Percentiles rank a stretch among this genome's conserved stretches.
Conservation (phyloP, 805 yeast genomes). For the Ogataea naganishii region DNA sequence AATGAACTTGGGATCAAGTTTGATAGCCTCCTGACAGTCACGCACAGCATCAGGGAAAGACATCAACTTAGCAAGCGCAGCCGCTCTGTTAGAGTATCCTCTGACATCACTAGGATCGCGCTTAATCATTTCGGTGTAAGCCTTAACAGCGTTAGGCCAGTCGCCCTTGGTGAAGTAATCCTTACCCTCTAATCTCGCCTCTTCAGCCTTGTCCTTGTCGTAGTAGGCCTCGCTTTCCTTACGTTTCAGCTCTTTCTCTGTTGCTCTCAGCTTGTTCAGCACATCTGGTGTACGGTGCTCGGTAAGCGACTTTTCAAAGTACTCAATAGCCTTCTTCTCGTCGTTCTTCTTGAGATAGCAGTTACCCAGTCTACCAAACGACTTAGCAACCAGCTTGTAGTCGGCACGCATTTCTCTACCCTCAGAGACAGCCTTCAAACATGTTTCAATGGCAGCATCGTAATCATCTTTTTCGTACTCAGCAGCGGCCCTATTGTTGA, state of each 20-base stretch:
- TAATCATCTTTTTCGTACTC: conserved; percentile 93
- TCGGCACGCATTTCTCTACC: conserved; percentile 89
- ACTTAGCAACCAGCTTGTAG: conserved; percentile 84
- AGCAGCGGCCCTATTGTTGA: conserved; percentile 97
- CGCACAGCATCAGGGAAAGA: conserved; percentile 94
- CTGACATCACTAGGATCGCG: conserved; percentile 96
- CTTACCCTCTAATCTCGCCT: conserved; percentile 89
- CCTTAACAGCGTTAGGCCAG: conserved; percentile 94
- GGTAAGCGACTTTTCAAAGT: conserved; percentile 83
- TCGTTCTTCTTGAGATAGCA: conserved; percentile 70
- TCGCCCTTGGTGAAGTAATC: conserved; percentile 82
- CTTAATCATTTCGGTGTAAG: conserved; percentile 91
- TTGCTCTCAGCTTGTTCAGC: conserved; percentile 72
- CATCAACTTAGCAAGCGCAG: conserved; percentile 88
- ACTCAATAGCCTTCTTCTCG: conserved; percentile 62
- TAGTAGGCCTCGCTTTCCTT: conserved; percentile 72
- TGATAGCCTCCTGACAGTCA: conserved; percentile 87
- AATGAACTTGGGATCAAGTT: conserved; percentile 78
- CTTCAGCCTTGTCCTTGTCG: conserved; percentile 90
- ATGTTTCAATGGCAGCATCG: conserved; percentile 75
- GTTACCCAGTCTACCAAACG: conserved; percentile 87
- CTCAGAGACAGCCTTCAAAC: conserved; percentile 75
- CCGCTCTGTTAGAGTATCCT: conserved; percentile 97
- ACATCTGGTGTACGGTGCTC: conserved; percentile 97
- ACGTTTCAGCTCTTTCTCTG: conserved; percentile 79